Percentiles rank a stretch among this genome's conserved stretches.
Evolutionary conservation across 2,329 filamentous ascomycete genomes (phyloP).

Genomic region (Hirsutella thompsonii): DNA sequence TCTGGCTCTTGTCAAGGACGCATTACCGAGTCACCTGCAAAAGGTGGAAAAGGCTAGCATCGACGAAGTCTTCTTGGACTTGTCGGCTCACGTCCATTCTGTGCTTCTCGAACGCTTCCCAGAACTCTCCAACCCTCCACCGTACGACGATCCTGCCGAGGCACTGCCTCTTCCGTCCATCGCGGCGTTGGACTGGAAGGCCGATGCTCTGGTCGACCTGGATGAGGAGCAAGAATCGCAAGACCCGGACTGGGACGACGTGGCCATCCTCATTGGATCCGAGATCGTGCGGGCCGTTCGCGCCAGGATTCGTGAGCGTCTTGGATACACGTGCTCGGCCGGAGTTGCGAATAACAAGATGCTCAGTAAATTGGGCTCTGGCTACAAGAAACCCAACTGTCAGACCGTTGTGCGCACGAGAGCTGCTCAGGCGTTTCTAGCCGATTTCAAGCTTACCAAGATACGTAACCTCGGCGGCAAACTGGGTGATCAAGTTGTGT

Average conservation of each 20-base stretch:
- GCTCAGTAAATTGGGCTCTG: slow-evolving; percentile 85
- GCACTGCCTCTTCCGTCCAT: slow-evolving; percentile 54
- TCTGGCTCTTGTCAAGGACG: slow-evolving; percentile 62
- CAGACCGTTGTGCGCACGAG: slow-evolving; percentile 90
- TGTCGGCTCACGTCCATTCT: slow-evolving; percentile 72
- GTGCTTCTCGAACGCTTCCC: slow-evolving; percentile 65
- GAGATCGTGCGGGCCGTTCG: slow-evolving; percentile 77
- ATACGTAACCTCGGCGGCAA: slow-evolving; percentile 94
- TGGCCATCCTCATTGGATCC: slow-evolving; percentile 73
- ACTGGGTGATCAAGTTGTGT: slow-evolving; percentile 72
- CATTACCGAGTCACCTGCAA: slow-evolving; percentile 51
- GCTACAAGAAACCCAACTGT: slow-evolving; percentile 82
- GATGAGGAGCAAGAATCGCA: slow-evolving; percentile 63
- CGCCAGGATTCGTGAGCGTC: slow-evolving; percentile 48
- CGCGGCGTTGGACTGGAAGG: slow-evolving; percentile 68
- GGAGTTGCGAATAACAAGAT: slow-evolving; percentile 89
- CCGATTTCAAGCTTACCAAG: slow-evolving; percentile 83
- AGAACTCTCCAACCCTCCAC: slow-evolving; percentile 50
- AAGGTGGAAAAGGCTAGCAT: slow-evolving; percentile 87
- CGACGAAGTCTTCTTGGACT: slow-evolving; percentile 89
- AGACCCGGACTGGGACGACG: slow-evolving; percentile 93
- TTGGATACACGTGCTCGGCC: slow-evolving; percentile 85
- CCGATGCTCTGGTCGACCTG: slow-evolving; percentile 71
- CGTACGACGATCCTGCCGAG: slow-evolving; percentile 61
- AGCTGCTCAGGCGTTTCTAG: slow-evolving; percentile 67